A percentile compares a stretch with the other conserved stretches of the same genome.
phyloP scores from a whole-genome alignment of 2,329 filamentous ascomycete species.

The Sporothrix humicola region DNA sequence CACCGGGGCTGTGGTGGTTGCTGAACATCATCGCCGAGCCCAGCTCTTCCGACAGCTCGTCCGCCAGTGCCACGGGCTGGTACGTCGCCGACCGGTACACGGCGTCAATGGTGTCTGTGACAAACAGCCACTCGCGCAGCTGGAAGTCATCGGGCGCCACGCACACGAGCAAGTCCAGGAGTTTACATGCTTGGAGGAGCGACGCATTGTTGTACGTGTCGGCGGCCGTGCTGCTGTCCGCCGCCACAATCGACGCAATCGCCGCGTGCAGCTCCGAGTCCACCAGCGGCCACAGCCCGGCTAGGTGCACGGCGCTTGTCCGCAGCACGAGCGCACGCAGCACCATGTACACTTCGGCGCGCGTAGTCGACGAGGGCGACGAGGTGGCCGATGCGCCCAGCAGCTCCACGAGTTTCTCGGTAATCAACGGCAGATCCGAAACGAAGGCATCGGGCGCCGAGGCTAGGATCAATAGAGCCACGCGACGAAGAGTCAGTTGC shows the following conservation, averaged over 20 bases:
- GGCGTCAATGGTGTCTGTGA: conserved; percentile 95
- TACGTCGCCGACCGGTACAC: conserved; percentile 79
- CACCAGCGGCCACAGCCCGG: conserved; percentile 86
- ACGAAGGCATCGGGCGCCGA: conserved; percentile 80
- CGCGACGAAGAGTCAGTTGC: conserved; percentile 84
- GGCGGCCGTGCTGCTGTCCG: conserved; percentile 65
- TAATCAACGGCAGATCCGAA: conserved; percentile 71
- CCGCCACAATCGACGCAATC: conserved; percentile 73
- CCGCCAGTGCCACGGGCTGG: conserved; percentile 76
- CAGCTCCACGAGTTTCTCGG: conserved; percentile 87
- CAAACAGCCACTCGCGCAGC: conserved; percentile 96
- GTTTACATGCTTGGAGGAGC: conserved; percentile 88
- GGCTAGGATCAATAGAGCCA: conserved; percentile 79
- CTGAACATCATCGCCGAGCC: conserved; percentile 49
- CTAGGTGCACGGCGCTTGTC: conserved; percentile 78
- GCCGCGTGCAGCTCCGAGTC: conserved; percentile 84
- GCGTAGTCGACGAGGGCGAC: conserved; percentile 87
- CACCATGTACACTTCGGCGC: conserved; percentile 89
- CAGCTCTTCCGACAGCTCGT: conserved; percentile 64
- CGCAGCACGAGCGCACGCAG: conserved; percentile 81
- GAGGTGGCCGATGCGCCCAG: conserved; percentile 82
- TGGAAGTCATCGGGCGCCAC: conserved; percentile 94
- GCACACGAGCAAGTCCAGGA: conserved; percentile 86
- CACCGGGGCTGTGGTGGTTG: conserved; percentile 39
- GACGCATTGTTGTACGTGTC: conserved; percentile 79